These are phyloP conservation scores for Globisporangium nagaii DNA, from an alignment of 352 stramenopile species.

Conservation along the genomic window DNA sequence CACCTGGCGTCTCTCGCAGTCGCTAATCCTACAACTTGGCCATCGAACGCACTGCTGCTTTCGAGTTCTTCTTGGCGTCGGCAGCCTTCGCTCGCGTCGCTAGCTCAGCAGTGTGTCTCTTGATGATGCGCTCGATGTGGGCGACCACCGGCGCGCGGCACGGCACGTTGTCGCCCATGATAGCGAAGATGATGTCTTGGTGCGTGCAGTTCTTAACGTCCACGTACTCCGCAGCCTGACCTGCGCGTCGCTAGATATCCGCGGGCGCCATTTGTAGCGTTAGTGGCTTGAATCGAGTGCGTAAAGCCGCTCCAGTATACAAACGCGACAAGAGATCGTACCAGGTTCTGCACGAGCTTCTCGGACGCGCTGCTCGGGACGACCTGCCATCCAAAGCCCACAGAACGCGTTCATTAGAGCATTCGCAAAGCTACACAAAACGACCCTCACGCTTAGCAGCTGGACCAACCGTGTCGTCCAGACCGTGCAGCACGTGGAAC, in stretches of 20 bases:
- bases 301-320: too few species aligned
- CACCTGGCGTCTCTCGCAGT: too few species aligned
- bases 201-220: slow-evolving; percentile 49
- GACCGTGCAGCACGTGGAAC: slow-evolving; percentile 56
- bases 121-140: slow-evolving; percentile 36
- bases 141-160: slow-evolving; percentile 33
- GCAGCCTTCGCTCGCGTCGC: neutral
- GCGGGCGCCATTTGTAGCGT: neutral
- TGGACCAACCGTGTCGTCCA: slow-evolving; percentile 30
- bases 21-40: neutral
- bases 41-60: neutral
- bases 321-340: slow-evolving; percentile 12
- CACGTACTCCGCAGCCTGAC: slow-evolving; percentile 33
- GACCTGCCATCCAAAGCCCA: slow-evolving; percentile 19
- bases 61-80: neutral
- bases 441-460: too few species aligned
- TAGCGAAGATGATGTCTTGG: slow-evolving; percentile 61
- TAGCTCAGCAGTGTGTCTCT: slow-evolving; percentile 7
- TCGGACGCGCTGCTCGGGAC: slow-evolving; percentile 54
- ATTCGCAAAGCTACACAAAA: neutral
- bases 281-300: too few species aligned
- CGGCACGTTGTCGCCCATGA: slow-evolving; percentile 55
- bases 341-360: slow-evolving; percentile 42
- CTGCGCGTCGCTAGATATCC: slow-evolving; percentile 26
- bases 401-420: neutral